A percentile compares a stretch with the other conserved stretches of the same genome.
These are phyloP conservation scores for Salix koriyanagi DNA, from an alignment of 345 rosid genomes.

Conservation along the genomic window DNA sequence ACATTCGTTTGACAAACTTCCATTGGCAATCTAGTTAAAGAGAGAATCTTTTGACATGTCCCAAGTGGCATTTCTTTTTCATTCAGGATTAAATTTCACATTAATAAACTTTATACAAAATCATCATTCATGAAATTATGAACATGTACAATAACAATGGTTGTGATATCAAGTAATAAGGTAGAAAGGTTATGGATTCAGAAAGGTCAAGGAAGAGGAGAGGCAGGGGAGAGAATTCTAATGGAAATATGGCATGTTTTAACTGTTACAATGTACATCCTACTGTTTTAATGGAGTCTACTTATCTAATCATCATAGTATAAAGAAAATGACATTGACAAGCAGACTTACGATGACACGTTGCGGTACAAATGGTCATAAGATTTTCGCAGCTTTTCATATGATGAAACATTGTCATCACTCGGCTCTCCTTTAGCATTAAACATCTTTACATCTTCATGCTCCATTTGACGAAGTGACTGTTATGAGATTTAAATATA, in stretches of 20 bases:
- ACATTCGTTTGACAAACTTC: not conserved
- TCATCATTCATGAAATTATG: not conserved
- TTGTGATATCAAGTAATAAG: not conserved
- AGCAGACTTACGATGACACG: constrained; percentile 75
- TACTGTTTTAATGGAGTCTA: not conserved
- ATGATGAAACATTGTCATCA: constrained; percentile 79
- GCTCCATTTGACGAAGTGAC: constrained; percentile 96
- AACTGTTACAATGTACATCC: not conserved
- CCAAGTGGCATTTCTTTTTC: not conserved
- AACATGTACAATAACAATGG: not conserved
- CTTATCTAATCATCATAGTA: not conserved
- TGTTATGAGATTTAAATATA: constrained; percentile 24
- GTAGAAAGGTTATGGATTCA: not conserved
- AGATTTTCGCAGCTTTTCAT: constrained; percentile 95
- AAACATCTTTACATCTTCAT: constrained; percentile 84
- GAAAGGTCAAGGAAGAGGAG: not conserved
- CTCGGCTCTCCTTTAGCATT: constrained; percentile 96
- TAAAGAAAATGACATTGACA: not conserved
- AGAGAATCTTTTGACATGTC: not conserved
- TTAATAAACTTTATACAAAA: not conserved
- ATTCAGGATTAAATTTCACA: not conserved
- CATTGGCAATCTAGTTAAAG: not conserved
- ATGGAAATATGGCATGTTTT: not conserved
- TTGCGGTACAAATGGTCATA: constrained; percentile 88
- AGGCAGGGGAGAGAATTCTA: not conserved